These are phyloP conservation scores for Euphorbia peplus DNA, from an alignment of 345 rosid genomes.

Conservation along the genomic window DNA sequence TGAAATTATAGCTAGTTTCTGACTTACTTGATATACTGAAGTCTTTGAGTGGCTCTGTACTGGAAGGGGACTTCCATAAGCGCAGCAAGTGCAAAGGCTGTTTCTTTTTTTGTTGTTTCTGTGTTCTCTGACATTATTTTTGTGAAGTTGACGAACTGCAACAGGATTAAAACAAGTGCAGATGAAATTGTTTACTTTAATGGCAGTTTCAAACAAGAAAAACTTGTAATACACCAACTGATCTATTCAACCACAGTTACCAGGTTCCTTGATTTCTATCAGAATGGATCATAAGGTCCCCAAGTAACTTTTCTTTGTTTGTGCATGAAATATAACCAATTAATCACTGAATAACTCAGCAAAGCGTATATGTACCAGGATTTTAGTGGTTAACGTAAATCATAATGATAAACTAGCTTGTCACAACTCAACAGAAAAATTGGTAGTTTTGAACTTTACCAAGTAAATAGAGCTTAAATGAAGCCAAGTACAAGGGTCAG, in stretches of 20 bases:
- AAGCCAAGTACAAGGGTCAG: not conserved
- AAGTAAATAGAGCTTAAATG: not conserved
- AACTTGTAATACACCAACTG: not conserved
- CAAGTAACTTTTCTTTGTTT: not conserved
- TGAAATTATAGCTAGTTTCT: conserved; percentile 6
- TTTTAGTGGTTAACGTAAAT: not conserved
- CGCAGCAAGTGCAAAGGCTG: conserved; percentile 91
- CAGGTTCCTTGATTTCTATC: not conserved
- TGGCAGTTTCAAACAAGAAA: not conserved
- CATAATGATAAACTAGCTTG: not conserved
- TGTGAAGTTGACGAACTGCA: conserved; percentile 87
- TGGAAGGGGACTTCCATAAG: conserved; percentile 95
- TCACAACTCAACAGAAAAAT: not conserved
- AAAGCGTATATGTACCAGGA: not conserved
- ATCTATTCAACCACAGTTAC: not conserved
- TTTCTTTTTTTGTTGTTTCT: conserved; percentile 62
- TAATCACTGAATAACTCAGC: not conserved
- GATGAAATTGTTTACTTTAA: conserved; percentile 44
- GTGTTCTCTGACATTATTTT: conserved; percentile 71
- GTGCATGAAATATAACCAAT: not conserved
- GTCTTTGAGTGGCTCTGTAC: conserved; percentile 71
- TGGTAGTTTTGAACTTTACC: not conserved
- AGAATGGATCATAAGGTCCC: not conserved
- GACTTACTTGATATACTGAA: conserved; percentile 41
- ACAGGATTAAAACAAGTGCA: not conserved